Evolutionary conservation across 2,329 filamentous ascomycete species (phyloP).

Genomic region (Rugonectria rugulosa): DNA sequence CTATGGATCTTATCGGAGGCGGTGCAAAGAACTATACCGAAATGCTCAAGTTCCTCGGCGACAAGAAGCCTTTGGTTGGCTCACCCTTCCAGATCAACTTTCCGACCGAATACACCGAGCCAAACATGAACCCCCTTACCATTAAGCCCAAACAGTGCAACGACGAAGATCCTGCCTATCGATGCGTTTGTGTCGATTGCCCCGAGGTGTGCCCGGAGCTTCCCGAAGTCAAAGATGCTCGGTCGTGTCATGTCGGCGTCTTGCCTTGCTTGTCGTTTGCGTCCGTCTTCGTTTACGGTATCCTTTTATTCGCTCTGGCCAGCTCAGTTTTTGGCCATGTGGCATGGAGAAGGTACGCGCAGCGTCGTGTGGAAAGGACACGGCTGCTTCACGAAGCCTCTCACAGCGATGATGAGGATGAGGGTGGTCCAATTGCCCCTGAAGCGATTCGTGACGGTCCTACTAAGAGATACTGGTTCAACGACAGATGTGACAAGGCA

Average conservation of each 20-base stretch:
- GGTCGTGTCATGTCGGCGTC: conserved; percentile 81
- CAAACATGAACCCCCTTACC: conserved; percentile 74
- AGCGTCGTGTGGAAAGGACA: conserved; percentile 81
- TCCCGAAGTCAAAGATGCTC: conserved; percentile 73
- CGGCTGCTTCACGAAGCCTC: conserved; percentile 84
- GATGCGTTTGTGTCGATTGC: conserved; percentile 94
- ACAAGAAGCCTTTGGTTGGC: conserved; percentile 83
- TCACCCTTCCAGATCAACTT: conserved; percentile 99
- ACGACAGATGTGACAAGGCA: conserved; percentile 79
- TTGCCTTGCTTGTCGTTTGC: conserved; percentile 95
- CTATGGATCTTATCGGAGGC: conserved; percentile 95
- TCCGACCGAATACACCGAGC: conserved; percentile 67
- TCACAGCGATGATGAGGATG: conserved; percentile 92
- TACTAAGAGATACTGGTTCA: conserved; percentile 81
- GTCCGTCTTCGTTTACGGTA: conserved; percentile 84
- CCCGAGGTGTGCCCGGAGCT: conserved; percentile 84
- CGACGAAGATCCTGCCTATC: conserved; percentile 82
- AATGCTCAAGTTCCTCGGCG: conserved; percentile 89
- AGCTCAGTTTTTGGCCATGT: conserved; percentile 76
- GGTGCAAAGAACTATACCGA: conserved; percentile 89
- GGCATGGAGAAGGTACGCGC: conserved; percentile 76
- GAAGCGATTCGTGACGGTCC: conserved; percentile 81
- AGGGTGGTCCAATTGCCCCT: conserved; percentile 79
- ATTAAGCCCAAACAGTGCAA: conserved; percentile 88
- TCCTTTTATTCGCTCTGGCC: conserved; percentile 73